phyloP scores from a whole-genome alignment of 371 early-diverging fungal genomes.

The Mortierella sp. region DNA sequence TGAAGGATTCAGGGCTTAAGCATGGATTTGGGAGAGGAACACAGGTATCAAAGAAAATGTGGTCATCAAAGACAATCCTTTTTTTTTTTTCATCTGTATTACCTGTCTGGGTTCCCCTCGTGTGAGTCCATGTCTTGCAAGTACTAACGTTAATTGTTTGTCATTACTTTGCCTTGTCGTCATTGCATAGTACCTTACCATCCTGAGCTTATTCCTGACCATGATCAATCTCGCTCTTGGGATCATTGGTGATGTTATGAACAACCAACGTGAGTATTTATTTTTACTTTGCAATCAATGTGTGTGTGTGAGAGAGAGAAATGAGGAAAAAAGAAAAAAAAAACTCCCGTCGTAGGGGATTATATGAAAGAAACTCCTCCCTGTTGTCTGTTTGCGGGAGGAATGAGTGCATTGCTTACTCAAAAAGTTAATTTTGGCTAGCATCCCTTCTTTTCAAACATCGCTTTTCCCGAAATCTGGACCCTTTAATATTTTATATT shows the following conservation, averaged over 20 bases:
- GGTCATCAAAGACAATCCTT: neutral
- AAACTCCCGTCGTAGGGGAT: too few relatives aligned
- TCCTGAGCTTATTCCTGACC: constrained; percentile 26
- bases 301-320: too few relatives aligned
- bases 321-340: too few relatives aligned
- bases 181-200: constrained; percentile 44
- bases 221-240: constrained; percentile 21
- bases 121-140: constrained; percentile 1
- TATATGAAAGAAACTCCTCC: too few relatives aligned
- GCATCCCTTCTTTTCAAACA: neutral
- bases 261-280: constrained; percentile 19
- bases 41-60: constrained; percentile 18
- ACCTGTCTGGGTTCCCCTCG: neutral
- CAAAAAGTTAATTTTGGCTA: neutral
- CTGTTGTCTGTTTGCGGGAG: neutral
- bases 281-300: too few relatives aligned
- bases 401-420: neutral
- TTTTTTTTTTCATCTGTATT: neutral
- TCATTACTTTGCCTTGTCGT: neutral
- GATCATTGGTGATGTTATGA: constrained; percentile 12
- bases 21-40: constrained; percentile 32
- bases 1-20: constrained; percentile 11
- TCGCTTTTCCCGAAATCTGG: neutral
- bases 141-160: too few relatives aligned
- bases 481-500: too few relatives aligned